Conservation (phyloP, 176 grass and related monocot genomes). For the Eremochloa ophiuroides region DNA sequence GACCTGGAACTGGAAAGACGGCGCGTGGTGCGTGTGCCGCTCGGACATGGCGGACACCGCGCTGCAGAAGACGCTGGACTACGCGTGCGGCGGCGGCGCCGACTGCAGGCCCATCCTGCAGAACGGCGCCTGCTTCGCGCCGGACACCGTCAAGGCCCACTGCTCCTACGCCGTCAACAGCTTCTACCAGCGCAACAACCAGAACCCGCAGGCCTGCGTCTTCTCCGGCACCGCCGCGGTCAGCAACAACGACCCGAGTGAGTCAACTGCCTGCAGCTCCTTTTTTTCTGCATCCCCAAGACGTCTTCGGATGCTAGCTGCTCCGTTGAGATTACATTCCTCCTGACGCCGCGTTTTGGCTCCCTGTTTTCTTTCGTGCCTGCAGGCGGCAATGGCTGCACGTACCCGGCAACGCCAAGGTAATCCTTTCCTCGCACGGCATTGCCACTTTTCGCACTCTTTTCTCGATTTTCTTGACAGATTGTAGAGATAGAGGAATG, state of each 20-base stretch:
- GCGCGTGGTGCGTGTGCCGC: slow-evolving; percentile 76
- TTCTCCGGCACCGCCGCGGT: slow-evolving; percentile 51
- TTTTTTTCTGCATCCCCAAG: background rate
- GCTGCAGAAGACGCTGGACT: slow-evolving; percentile 85
- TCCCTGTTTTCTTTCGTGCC: slow-evolving; percentile 2
- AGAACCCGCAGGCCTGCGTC: slow-evolving; percentile 53
- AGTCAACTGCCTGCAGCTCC: background rate
- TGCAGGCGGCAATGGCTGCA: slow-evolving; percentile 59
- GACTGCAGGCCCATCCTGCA: slow-evolving; percentile 60
- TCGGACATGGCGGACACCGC: slow-evolving; percentile 22
- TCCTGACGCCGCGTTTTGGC: background rate
- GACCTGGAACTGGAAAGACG: slow-evolving; percentile 33
- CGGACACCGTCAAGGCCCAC: slow-evolving; percentile 69
- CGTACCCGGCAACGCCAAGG: slow-evolving; percentile 62
- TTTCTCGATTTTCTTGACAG: background rate
- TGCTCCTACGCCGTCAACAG: slow-evolving; percentile 96
- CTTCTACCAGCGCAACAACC: slow-evolving; percentile 77
- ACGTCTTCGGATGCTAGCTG: background rate
- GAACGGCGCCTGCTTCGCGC: slow-evolving; percentile 58
- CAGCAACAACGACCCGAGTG: slow-evolving; percentile 62
- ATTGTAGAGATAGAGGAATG: background rate
- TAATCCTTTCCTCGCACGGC: slow-evolving; percentile 19
- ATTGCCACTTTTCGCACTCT: background rate
- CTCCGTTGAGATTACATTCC: background rate
- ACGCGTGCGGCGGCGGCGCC: slow-evolving; percentile 72